A percentile compares a stretch with the other conserved stretches of the same genome.
Evolutionary conservation across 768 basidiomycete species (phyloP).

Genomic region (Kwoniella sp.): DNA sequence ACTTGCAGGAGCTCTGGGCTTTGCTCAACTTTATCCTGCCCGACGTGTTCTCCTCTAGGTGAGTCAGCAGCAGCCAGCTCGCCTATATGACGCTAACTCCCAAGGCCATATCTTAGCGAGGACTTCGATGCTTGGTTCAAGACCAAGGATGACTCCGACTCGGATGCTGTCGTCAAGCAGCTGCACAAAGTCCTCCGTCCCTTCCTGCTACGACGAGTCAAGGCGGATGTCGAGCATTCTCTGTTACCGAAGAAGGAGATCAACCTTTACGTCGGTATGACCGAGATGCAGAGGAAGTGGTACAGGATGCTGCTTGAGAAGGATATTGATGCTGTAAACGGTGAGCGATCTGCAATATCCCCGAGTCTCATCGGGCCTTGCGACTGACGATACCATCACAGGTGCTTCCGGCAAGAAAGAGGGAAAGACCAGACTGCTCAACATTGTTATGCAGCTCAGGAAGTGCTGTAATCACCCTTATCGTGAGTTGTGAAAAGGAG

Average conservation of each 20-base stretch:
- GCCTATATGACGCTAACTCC: background rate
- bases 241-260: conserved; percentile 97
- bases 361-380: too few relatives aligned
- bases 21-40: conserved; percentile 94
- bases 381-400: conserved; percentile 41
- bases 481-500: conserved; percentile 38
- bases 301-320: conserved; percentile 89
- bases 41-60: conserved; percentile 71
- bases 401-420: conserved; percentile 95
- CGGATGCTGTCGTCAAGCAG: conserved; percentile 90
- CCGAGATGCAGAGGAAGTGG: conserved; percentile 98
- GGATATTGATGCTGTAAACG: conserved; percentile 97
- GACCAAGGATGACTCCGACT: conserved; percentile 68
- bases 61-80: background rate
- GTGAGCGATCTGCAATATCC: conserved; percentile 51
- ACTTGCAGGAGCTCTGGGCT: conserved; percentile 92
- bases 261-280: conserved; percentile 93
- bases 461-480: conserved; percentile 53
- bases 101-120: conserved; percentile 51
- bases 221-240: conserved; percentile 94
- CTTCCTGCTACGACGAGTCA: conserved; percentile 89
- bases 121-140: conserved; percentile 93
- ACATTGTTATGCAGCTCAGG: conserved; percentile 94
- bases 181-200: conserved; percentile 93
- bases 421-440: conserved; percentile 94